These are phyloP conservation scores for Globisporangium irregulare DNA, from an alignment of 352 stramenopile genomes.

Conservation along the genomic window DNA sequence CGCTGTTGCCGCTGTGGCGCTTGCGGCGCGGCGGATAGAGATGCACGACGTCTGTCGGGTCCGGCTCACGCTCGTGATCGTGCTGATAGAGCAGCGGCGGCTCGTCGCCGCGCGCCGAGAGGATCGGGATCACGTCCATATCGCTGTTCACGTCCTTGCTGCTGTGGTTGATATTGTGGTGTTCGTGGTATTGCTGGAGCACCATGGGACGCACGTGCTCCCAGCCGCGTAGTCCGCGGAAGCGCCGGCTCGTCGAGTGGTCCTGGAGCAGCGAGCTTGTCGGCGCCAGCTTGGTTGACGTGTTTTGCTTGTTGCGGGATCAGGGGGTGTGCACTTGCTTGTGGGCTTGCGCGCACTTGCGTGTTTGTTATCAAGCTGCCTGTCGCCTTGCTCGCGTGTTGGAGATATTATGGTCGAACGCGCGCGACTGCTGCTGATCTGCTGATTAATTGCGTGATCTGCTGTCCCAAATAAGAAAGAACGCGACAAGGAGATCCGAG, in stretches of 20 bases:
- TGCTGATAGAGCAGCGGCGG: conserved; percentile 16
- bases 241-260: conserved; percentile 2
- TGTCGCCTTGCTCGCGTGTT: not conserved
- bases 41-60: conserved; percentile 5
- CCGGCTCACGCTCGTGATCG: not conserved
- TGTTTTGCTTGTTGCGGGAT: not conserved
- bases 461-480: not conserved
- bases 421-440: not conserved
- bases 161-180: not conserved
- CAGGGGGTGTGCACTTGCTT: not conserved
- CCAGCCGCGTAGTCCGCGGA: conserved; percentile 7
- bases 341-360: not conserved
- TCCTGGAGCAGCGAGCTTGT: not conserved
- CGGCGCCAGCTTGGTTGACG: conserved; percentile 4
- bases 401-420: not conserved
- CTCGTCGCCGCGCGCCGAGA: conserved; percentile 23
- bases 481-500: not conserved
- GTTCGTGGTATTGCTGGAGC: not conserved
- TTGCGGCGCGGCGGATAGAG: conserved; percentile 9
- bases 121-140: conserved; percentile 21
- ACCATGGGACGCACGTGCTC: conserved; percentile 15
- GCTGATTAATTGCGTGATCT: not conserved
- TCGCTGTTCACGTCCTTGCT: not conserved
- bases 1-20: conserved; percentile 11
- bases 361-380: not conserved